phyloP scores from a whole-genome alignment of 306 rosid genomes.

The Gastrolobium bilobum region DNA sequence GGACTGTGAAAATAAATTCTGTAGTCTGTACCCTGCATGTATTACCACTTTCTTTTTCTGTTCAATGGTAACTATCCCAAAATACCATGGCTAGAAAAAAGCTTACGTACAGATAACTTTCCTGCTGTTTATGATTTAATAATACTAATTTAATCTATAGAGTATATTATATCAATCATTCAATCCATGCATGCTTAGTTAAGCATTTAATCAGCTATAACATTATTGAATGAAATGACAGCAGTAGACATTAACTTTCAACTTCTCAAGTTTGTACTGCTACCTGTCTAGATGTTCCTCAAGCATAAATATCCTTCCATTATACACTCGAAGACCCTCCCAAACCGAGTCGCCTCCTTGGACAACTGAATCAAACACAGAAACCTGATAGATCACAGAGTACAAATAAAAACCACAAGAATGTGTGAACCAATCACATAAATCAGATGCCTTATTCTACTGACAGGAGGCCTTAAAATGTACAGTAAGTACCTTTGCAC shows the following conservation, averaged over 20 bases:
- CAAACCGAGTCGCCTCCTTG: conserved; percentile 92
- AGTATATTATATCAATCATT: neutral
- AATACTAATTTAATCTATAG: neutral
- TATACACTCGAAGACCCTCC: conserved; percentile 88
- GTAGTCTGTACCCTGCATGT: no score
- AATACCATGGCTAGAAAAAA: no score
- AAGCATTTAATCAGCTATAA: neutral
- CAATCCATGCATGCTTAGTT: conserved; percentile 7
- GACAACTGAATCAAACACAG: conserved; percentile 84
- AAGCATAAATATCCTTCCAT: conserved; percentile 82
- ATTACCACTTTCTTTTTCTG: no score
- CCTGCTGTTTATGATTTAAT: no score
- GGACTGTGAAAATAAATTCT: no score
- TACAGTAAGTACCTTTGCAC: conserved; percentile 69
- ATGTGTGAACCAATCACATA: conserved; percentile 26
- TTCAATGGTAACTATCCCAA: no score
- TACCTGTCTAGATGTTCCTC: conserved; percentile 91
- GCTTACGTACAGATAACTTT: no score
- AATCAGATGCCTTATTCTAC: conserved; percentile 30
- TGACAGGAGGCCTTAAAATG: conserved; percentile 29
- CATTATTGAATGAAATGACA: conserved; percentile 14
- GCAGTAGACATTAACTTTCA: conserved; percentile 9
- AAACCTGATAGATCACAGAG: conserved; percentile 63
- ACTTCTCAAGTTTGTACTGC: conserved; percentile 30
- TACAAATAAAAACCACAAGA: conserved; percentile 43